Evolutionary conservation across 441 rosid species (phyloP).

Genomic region (Gossypium armourianum): DNA sequence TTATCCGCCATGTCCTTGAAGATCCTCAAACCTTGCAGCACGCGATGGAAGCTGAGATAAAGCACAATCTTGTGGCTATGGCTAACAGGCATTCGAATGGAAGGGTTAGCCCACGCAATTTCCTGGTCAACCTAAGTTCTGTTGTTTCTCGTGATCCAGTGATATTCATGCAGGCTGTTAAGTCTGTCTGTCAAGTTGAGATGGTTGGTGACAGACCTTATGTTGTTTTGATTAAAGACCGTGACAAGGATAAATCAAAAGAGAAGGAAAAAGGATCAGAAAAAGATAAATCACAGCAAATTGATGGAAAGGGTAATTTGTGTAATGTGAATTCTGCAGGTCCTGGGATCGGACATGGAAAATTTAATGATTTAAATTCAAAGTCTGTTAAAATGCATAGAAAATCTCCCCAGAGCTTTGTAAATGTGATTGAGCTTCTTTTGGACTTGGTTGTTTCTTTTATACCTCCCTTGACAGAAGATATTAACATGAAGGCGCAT

Average conservation of each 20-base stretch:
- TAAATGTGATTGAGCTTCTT: conserved; percentile 76
- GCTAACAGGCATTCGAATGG: conserved; percentile 80
- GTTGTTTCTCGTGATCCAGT: conserved; percentile 84
- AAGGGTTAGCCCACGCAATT: conserved; percentile 75
- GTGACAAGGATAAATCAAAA: conserved; percentile 66
- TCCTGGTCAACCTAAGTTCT: conserved; percentile 55
- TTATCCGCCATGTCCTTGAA: conserved; percentile 86
- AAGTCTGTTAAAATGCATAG: conserved; percentile 64
- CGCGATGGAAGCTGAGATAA: conserved; percentile 97
- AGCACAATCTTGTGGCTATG: conserved; percentile 67
- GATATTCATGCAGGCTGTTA: conserved; percentile 73
- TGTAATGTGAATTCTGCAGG: conserved; percentile 27
- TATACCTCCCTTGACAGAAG: conserved; percentile 61
- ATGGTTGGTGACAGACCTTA: conserved; percentile 94
- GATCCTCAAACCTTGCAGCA: conserved; percentile 97
- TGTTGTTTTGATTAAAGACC: conserved; percentile 72
- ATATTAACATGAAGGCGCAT: conserved; percentile 24
- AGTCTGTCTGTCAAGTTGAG: conserved; percentile 80
- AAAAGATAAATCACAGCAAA: conserved; percentile 44
- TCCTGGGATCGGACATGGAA: conserved; percentile 41
- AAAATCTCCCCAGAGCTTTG: conserved; percentile 74
- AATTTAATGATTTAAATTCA: conserved; percentile 41
- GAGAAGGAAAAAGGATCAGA: conserved; percentile 60
- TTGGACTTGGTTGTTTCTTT: conserved; percentile 60
- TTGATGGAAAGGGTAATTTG: conserved; percentile 53